Percentiles rank a stretch among this genome's conserved stretches.
Evolutionary conservation across 177 flowering plant genomes (phyloP).

Genomic region (Vitis hybrid): DNA sequence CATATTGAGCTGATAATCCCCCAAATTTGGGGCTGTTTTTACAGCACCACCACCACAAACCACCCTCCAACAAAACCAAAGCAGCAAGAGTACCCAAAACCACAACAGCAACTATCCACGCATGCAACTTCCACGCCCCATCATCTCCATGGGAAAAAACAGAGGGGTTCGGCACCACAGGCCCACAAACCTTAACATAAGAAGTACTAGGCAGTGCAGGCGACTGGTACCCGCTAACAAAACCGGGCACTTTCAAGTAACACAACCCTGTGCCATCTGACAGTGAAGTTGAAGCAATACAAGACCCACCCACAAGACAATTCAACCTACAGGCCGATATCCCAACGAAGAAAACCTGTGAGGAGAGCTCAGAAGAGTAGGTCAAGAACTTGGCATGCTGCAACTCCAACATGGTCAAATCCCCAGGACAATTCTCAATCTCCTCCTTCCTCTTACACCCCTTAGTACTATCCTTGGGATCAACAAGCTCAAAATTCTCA

Average conservation of each 20-base stretch:
- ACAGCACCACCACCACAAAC: slow-evolving; percentile 71
- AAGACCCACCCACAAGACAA: slow-evolving; percentile 49
- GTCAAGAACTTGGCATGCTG: slow-evolving; percentile 56
- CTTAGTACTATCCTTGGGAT: slow-evolving; percentile 52
- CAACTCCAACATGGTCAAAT: slow-evolving; percentile 48
- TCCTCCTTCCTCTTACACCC: slow-evolving; percentile 77
- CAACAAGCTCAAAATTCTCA: slow-evolving; percentile 56
- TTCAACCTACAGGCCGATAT: slow-evolving; percentile 51
- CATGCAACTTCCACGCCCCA: slow-evolving; percentile 25
- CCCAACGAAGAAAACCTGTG: slow-evolving; percentile 34
- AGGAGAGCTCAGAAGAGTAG: slow-evolving; percentile 43
- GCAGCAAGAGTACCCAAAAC: slow-evolving; percentile 42
- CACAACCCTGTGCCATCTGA: slow-evolving; percentile 73
- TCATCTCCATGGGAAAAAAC: not conserved
- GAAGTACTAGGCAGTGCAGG: slow-evolving; percentile 68
- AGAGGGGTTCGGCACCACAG: slow-evolving; percentile 42
- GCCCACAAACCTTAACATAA: slow-evolving; percentile 66
- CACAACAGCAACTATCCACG: slow-evolving; percentile 48
- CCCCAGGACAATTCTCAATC: slow-evolving; percentile 49
- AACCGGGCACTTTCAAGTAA: slow-evolving; percentile 45
- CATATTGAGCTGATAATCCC: slow-evolving; percentile 57
- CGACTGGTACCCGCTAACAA: slow-evolving; percentile 63
- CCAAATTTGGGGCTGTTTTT: slow-evolving; percentile 51
- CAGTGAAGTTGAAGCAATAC: slow-evolving; percentile 61
- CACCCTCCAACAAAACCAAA: slow-evolving; percentile 41